Percentiles rank a stretch among this genome's conserved stretches.
Conservation (phyloP, 2,329 filamentous ascomycete genomes). For the Nectriaceae sp. region DNA sequence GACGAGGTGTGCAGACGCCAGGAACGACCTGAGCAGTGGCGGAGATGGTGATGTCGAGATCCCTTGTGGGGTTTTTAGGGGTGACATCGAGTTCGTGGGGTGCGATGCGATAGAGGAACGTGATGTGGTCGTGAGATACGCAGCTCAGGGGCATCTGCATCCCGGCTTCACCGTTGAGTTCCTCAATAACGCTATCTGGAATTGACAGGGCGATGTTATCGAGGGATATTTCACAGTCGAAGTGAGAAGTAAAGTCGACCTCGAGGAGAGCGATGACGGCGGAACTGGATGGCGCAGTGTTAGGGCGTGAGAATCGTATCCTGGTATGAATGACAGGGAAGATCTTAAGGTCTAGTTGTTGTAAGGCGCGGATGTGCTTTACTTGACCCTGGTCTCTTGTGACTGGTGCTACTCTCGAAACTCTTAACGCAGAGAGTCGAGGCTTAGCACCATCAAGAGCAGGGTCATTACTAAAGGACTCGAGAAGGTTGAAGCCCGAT, state of each 20-base stretch:
- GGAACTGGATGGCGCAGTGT: conserved; percentile 56
- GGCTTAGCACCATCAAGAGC: conserved; percentile 63
- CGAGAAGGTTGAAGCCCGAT: conserved; percentile 74
- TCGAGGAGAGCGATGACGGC: conserved; percentile 72
- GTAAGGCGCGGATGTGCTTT: conserved; percentile 65
- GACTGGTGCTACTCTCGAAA: conserved; percentile 72
- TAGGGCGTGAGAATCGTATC: conserved; percentile 69
- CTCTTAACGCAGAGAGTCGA: conserved; percentile 70
- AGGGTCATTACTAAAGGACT: conserved; percentile 69
- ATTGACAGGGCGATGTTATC: conserved; percentile 60
- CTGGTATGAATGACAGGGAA: conserved; percentile 72
- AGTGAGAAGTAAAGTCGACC: conserved; percentile 71
- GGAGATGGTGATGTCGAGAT: conserved; percentile 61
- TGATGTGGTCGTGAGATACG: conserved; percentile 73
- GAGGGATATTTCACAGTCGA: conserved; percentile 66
- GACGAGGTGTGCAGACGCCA: conserved; percentile 58
- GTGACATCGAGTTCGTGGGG: conserved; percentile 50
- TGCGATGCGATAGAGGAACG: conserved; percentile 69
- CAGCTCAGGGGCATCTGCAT: conserved; percentile 58
- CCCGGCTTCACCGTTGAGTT: conserved; percentile 54
- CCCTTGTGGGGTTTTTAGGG: conserved; percentile 49
- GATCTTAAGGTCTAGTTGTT: conserved; percentile 63
- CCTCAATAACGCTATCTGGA: conserved; percentile 58
- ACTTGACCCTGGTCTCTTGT: conserved; percentile 62
- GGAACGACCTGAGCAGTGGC: conserved; percentile 60